Percentiles rank a stretch among this genome's conserved stretches.
Conservation (phyloP, 768 basidiomycete species). For the Rhizopogon sp. region DNA sequence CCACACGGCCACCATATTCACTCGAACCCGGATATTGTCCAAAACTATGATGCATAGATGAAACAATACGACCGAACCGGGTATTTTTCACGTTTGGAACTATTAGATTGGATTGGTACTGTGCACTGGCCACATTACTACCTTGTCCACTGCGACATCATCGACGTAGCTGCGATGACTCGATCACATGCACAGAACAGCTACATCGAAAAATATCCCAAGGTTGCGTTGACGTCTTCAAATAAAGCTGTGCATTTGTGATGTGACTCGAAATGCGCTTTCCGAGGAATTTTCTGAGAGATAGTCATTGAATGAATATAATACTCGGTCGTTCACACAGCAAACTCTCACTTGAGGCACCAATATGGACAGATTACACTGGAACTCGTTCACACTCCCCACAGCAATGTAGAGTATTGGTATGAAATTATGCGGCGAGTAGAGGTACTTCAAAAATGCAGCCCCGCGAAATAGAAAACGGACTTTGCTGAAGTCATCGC, state of each 20-base stretch:
- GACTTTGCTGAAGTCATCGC: not conserved
- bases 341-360: not conserved
- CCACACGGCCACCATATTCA: slow-evolving; percentile 15
- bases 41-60: slow-evolving; percentile 12
- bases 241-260: not conserved
- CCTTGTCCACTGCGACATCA: not conserved
- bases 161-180: not conserved
- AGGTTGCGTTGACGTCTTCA: not conserved
- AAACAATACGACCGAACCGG: not conserved
- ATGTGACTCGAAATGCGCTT: not conserved
- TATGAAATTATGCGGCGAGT: not conserved
- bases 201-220: not conserved
- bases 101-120: not conserved
- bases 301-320: too few relatives aligned
- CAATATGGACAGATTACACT: not conserved
- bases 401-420: not conserved
- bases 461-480: not conserved
- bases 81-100: not conserved
- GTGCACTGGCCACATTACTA: not conserved
- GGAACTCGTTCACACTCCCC: not conserved
- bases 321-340: not conserved
- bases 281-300: not conserved
- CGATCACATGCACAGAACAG: not conserved
- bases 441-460: not conserved
- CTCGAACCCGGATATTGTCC: slow-evolving; percentile 4